Percentiles rank a stretch among this genome's conserved stretches.
phyloP scores from a whole-genome alignment of 345 rosid species.

The Gossypium raimondii region DNA sequence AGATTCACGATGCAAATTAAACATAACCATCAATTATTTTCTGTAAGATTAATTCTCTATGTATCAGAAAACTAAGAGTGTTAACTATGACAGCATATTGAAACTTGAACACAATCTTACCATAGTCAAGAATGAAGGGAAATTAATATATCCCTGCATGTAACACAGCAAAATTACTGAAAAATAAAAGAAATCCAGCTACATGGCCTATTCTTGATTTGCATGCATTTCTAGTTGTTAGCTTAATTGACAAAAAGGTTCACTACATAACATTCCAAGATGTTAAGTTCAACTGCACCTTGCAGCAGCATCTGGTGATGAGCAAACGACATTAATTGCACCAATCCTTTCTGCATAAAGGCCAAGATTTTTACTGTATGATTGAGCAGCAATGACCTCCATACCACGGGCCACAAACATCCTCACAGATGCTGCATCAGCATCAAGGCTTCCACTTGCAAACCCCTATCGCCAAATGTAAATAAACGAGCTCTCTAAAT shows the following conservation, averaged over 20 bases:
- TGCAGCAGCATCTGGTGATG: conserved; percentile 76
- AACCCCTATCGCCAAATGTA: conserved; percentile 58
- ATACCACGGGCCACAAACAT: conserved; percentile 75
- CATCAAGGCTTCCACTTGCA: conserved; percentile 97
- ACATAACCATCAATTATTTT: neutral
- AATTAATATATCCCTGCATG: too few relatives aligned
- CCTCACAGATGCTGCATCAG: conserved; percentile 89
- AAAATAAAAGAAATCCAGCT: neutral
- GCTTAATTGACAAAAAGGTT: neutral
- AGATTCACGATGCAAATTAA: neutral
- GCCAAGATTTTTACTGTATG: conserved; percentile 93
- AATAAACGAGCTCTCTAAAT: conserved; percentile 13
- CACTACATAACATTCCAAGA: neutral
- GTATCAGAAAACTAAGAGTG: neutral
- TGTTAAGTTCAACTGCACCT: conserved; percentile 38
- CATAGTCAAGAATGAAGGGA: neutral
- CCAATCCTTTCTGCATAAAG: conserved; percentile 92
- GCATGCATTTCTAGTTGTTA: neutral
- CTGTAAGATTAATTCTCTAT: neutral
- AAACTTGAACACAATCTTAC: neutral
- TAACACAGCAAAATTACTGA: neutral
- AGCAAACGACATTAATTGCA: conserved; percentile 88
- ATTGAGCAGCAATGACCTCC: conserved; percentile 93
- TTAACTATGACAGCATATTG: neutral
- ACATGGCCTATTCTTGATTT: neutral